Percentiles rank a stretch among this genome's conserved stretches.
Conservation (phyloP, 345 rosid species). For the Dipteronia dyeriana region DNA sequence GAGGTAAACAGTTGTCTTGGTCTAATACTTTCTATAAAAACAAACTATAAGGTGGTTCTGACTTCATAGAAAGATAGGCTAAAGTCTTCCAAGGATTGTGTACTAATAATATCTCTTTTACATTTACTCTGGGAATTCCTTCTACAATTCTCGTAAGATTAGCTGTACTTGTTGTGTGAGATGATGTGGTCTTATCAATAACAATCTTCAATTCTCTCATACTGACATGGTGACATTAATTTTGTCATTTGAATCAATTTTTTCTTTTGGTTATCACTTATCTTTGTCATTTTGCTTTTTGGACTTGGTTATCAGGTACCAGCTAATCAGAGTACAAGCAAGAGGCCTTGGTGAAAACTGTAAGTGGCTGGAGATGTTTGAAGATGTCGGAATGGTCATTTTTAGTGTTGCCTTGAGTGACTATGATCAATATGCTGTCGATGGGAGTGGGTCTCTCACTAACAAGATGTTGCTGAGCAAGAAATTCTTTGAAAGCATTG, state of each 20-base stretch:
- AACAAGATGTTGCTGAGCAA: constrained; percentile 80
- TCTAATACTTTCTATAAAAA: neutral
- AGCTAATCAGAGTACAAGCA: constrained; percentile 81
- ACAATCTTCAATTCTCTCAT: constrained; percentile 1
- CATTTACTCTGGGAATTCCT: neutral
- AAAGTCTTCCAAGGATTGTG: neutral
- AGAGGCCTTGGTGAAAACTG: constrained; percentile 92
- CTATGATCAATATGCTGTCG: constrained; percentile 66
- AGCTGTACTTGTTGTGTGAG: neutral
- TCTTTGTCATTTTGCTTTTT: neutral
- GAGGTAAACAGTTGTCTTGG: neutral
- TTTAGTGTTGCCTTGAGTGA: constrained; percentile 83
- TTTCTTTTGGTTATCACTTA: neutral
- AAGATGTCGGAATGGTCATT: constrained; percentile 89
- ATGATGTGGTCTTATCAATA: neutral
- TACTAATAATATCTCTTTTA: neutral
- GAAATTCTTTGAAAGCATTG: constrained; percentile 83
- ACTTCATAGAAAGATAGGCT: neutral
- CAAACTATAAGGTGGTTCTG: neutral
- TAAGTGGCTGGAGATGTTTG: constrained; percentile 98
- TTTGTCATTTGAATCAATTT: neutral
- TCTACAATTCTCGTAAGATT: neutral
- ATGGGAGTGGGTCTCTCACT: constrained; percentile 44
- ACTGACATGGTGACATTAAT: neutral
- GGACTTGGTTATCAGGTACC: constrained; percentile 60